Conservation (phyloP, 371 early-diverging fungal species). For the Cokeromyces recurvatus region DNA sequence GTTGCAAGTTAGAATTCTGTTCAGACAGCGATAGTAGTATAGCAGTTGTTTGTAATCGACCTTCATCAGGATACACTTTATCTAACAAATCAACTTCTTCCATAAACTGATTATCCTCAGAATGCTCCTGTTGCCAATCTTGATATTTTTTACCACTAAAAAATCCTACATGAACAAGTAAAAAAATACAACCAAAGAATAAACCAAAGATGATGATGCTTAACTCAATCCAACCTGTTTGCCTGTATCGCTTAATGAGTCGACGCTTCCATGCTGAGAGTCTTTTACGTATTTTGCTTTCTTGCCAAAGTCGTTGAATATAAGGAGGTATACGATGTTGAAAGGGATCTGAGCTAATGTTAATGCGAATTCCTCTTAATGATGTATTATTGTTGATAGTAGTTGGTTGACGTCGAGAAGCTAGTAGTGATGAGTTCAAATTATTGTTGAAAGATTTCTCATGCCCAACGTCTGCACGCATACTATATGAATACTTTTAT, state of each 20-base stretch:
- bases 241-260: constrained; percentile 21
- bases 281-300: constrained; percentile 24
- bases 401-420: constrained; percentile 17
- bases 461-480: constrained; percentile 8
- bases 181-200: constrained; percentile 22
- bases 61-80: constrained; percentile 54
- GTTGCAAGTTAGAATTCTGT: background rate
- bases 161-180: constrained; percentile 41
- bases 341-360: constrained; percentile 50
- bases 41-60: constrained; percentile 47
- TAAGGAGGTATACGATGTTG: constrained; percentile 47
- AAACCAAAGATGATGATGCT: constrained; percentile 3
- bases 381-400: constrained; percentile 1
- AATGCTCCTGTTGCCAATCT: constrained; percentile 38
- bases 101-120: constrained; percentile 6
- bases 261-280: constrained; percentile 18
- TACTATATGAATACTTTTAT: too few relatives aligned
- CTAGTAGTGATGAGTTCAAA: constrained; percentile 1
- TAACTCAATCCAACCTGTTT: constrained; percentile 20
- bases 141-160: constrained; percentile 45
- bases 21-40: constrained; percentile 30
- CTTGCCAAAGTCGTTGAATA: constrained; percentile 45
- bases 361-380: constrained; percentile 47
- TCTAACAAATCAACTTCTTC: constrained; percentile 44
- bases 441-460: too few relatives aligned